phyloP scores from a whole-genome alignment of 116 monocot genomes.

The Papilionanthe hybrid region DNA sequence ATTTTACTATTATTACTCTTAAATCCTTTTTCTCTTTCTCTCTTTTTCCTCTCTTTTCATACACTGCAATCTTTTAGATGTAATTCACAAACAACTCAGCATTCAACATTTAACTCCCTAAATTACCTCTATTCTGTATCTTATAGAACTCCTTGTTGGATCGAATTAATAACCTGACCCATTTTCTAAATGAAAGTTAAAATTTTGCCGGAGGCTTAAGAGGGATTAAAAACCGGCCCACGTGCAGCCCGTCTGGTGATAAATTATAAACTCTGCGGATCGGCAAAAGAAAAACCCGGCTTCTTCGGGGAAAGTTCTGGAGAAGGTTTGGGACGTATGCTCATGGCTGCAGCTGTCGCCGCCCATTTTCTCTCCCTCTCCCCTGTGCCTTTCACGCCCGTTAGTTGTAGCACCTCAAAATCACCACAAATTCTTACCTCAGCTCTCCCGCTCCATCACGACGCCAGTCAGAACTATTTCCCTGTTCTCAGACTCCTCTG shows the following conservation, averaged over 20 bases:
- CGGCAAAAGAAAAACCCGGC: not conserved
- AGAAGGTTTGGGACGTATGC: not conserved
- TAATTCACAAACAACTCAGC: too few species aligned
- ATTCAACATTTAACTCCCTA: too few species aligned
- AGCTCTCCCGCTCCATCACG: slow-evolving; percentile 9
- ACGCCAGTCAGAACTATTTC: not conserved
- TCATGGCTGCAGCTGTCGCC: slow-evolving; percentile 23
- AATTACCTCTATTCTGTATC: too few species aligned
- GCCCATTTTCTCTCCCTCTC: slow-evolving; percentile 19
- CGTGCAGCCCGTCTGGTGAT: too few species aligned
- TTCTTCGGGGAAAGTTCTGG: not conserved
- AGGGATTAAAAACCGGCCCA: too few species aligned
- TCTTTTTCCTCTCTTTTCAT: too few species aligned
- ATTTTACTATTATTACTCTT: too few species aligned
- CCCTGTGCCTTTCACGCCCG: not conserved
- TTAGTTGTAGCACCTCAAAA: not conserved
- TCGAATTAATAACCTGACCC: not conserved
- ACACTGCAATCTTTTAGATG: too few species aligned
- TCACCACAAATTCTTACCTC: slow-evolving; percentile 15
- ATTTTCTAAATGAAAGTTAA: not conserved
- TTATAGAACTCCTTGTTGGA: too few species aligned
- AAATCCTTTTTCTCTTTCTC: too few species aligned
- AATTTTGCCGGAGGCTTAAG: too few species aligned
- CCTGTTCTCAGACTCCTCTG: not conserved
- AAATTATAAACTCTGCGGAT: not conserved